These are phyloP conservation scores for Pythium plurisporium DNA, from an alignment of 352 stramenopile genomes.

Conservation along the genomic window DNA sequence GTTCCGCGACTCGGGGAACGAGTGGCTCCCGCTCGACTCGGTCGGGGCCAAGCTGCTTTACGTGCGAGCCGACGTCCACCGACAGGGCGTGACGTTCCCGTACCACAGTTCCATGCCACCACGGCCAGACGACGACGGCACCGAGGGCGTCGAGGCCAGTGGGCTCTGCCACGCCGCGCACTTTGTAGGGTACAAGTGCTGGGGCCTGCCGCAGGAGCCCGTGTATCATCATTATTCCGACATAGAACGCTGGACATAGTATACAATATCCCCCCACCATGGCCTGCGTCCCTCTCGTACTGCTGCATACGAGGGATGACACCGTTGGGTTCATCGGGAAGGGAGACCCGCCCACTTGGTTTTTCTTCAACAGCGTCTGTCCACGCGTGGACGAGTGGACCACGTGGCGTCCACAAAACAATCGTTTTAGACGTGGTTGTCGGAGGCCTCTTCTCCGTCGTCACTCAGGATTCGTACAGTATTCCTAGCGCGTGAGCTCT, in stretches of 20 bases:
- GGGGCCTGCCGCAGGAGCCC: slow-evolving; percentile 40
- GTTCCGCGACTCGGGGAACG: not conserved
- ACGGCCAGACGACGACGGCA: slow-evolving; percentile 34
- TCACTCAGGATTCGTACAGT: too few relatives aligned
- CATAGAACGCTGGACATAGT: slow-evolving; percentile 31
- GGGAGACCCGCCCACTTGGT: too few relatives aligned
- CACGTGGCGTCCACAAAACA: too few relatives aligned
- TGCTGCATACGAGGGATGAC: too few relatives aligned
- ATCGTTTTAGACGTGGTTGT: too few relatives aligned
- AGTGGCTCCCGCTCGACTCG: slow-evolving; percentile 35
- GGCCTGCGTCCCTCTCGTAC: too few relatives aligned
- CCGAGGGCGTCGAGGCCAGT: slow-evolving; percentile 51
- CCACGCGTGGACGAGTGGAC: too few relatives aligned
- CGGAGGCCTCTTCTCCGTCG: too few relatives aligned
- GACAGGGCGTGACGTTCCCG: slow-evolving; percentile 41
- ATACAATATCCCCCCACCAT: too few relatives aligned
- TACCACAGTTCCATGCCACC: slow-evolving; percentile 37
- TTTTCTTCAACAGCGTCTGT: too few relatives aligned
- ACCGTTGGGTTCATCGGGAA: too few relatives aligned
- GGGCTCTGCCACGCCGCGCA: slow-evolving; percentile 44
- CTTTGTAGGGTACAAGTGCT: slow-evolving; percentile 47
- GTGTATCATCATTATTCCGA: slow-evolving; percentile 24
- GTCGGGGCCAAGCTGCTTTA: slow-evolving; percentile 50
- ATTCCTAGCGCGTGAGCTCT: too few relatives aligned
- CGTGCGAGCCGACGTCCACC: slow-evolving; percentile 38